phyloP scores from a whole-genome alignment of 2,329 filamentous ascomycete species.

The Exophiala sp. region DNA sequence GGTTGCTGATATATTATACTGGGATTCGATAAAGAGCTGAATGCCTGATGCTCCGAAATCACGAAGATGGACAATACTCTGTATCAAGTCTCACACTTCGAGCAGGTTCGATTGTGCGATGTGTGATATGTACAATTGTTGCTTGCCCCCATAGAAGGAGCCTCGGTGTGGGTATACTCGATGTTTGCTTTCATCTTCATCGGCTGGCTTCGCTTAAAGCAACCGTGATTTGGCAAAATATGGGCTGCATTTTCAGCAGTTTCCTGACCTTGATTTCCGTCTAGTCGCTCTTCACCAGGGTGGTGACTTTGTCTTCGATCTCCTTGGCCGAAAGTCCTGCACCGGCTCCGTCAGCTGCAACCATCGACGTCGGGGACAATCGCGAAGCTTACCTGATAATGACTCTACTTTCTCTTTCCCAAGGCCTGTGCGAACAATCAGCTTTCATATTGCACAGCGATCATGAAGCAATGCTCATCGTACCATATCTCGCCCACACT shows the following conservation, averaged over 20 bases:
- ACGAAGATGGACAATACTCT: no score
- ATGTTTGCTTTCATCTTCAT: no score
- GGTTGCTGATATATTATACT: constrained; percentile 12
- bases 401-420: constrained; percentile 65
- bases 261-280: constrained; percentile 15
- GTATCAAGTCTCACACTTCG: neutral
- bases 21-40: neutral
- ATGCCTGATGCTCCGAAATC: neutral
- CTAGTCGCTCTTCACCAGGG: constrained; percentile 54
- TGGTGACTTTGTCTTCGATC: constrained; percentile 65
- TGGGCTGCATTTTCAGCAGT: no score
- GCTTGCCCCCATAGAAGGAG: constrained; percentile 6
- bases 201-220: no score
- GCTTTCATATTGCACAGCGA: neutral
- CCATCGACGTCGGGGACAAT: neutral
- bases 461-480: constrained; percentile 30
- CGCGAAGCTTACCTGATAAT: constrained; percentile 51
- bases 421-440: constrained; percentile 50
- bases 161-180: neutral
- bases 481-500: constrained; percentile 91
- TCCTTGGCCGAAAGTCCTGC: constrained; percentile 65
- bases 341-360: constrained; percentile 18
- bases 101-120: neutral
- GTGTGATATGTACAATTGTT: constrained; percentile 21
- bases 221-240: no score